These are phyloP conservation scores for Holtermanniella nyarrowii DNA, from an alignment of 768 basidiomycete species.

Conservation along the genomic window DNA sequence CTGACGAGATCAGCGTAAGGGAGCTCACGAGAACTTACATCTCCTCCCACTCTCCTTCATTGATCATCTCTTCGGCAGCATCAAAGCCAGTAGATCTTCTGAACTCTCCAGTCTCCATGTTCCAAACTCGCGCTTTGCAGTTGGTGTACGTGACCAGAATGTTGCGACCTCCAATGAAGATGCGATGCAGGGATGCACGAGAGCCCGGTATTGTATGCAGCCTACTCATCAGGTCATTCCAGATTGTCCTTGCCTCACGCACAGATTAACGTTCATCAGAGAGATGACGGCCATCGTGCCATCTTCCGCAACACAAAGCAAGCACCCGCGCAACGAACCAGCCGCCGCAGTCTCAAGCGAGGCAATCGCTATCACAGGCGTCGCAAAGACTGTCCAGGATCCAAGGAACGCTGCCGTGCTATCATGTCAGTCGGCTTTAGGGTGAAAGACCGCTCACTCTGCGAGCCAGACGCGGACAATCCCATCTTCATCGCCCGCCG, in stretches of 20 bases:
- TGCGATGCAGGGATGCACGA: slow-evolving; percentile 52
- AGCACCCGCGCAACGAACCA: slow-evolving; percentile 56
- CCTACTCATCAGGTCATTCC: slow-evolving; percentile 43
- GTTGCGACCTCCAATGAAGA: slow-evolving; percentile 61
- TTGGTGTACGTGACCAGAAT: slow-evolving; percentile 66
- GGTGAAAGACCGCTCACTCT: slow-evolving; percentile 13
- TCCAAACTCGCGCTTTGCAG: slow-evolving; percentile 75
- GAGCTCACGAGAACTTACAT: slow-evolving; percentile 48
- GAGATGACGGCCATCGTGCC: slow-evolving; percentile 77
- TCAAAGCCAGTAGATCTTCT: slow-evolving; percentile 67
- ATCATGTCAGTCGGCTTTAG: neutral
- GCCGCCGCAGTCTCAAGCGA: slow-evolving; percentile 19
- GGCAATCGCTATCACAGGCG: slow-evolving; percentile 46
- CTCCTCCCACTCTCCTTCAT: slow-evolving; percentile 62
- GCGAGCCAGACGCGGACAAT: slow-evolving; percentile 31
- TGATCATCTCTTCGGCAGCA: slow-evolving; percentile 65
- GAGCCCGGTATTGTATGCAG: slow-evolving; percentile 74
- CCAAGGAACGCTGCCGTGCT: slow-evolving; percentile 45
- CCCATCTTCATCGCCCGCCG: slow-evolving; percentile 38
- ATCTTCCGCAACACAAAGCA: slow-evolving; percentile 62
- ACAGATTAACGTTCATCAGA: slow-evolving; percentile 65
- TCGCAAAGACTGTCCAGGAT: slow-evolving; percentile 62
- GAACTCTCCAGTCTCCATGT: slow-evolving; percentile 69
- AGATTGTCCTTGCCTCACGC: slow-evolving; percentile 33
- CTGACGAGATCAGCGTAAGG: too few species aligned